These are phyloP conservation scores for Macrotyloma uniflorum DNA, from an alignment of 306 rosid species.

Conservation along the genomic window DNA sequence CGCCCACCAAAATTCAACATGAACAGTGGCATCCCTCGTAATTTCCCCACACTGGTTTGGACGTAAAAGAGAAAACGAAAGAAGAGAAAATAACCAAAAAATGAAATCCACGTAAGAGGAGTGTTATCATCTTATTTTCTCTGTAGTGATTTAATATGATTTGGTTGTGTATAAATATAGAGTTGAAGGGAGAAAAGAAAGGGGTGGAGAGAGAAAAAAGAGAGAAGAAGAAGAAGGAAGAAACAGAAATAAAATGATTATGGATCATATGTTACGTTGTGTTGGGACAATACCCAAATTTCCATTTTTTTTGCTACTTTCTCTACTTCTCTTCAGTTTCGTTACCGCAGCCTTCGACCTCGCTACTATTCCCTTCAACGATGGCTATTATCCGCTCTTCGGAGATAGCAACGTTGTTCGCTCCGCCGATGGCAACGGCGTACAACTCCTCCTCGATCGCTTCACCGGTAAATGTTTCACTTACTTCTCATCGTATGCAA, in stretches of 20 bases:
- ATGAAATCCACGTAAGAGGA: conserved; percentile 25
- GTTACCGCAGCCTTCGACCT: conserved; percentile 61
- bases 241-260: conserved; percentile 34
- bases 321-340: conserved; percentile 21
- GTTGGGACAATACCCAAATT: conserved; percentile 33
- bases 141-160: conserved; percentile 3
- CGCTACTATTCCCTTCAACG: conserved; percentile 72
- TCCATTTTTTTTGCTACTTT: conserved; percentile 14
- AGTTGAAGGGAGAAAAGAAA: conserved; percentile 39
- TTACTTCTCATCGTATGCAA: neutral
- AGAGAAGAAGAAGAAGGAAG: neutral
- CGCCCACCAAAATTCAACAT: conserved; percentile 17
- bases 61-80: neutral
- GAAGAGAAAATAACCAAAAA: neutral
- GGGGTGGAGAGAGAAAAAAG: conserved; percentile 34
- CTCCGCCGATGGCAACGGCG: conserved; percentile 74
- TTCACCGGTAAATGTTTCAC: conserved; percentile 61
- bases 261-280: conserved; percentile 55
- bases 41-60: conserved; percentile 36
- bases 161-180: conserved; percentile 33
- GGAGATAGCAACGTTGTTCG: conserved; percentile 86
- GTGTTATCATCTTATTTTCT: neutral
- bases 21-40: conserved; percentile 22
- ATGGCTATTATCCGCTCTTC: conserved; percentile 68
- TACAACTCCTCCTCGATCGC: conserved; percentile 85